Base-by-base conservation (phyloP, 1,139 yeast genomes). In the Candida pseudoviswanathii region DNA sequence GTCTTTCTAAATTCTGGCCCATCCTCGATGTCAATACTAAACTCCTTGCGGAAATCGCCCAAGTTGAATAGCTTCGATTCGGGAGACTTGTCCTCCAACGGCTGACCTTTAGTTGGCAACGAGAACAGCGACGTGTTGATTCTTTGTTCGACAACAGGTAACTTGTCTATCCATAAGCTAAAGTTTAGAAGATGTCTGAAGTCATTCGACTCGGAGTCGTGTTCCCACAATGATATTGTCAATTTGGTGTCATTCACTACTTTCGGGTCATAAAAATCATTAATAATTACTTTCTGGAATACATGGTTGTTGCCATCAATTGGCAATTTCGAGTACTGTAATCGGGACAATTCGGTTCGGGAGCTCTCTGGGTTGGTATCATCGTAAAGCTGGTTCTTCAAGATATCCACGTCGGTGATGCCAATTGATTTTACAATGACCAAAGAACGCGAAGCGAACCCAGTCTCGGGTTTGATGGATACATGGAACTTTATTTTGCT, bases 1-100 rank as follows among this genome's bases (percentile, higher is more conserved):
- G 82, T 69, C 32, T 80, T 82, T 45, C 95, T 70, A 60, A 88
- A 87, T 42, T 82, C 78, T 0, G 96, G 96, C 0, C 95, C 95
- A 60, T 88, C 96, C 51, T 84, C 87, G 60, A 72, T 70, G 41
- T 63, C 63, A 46, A 74, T 71, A 45, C 58, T 63, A 53, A 74
- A 75, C 4, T 71, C 70, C 41, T 57, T 61, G 43, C 63, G 58
- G 47, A 63, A 65, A 37, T 68, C 70, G 1, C 59, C 58, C 36
- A 57, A 43, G 41, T 44, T 54, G 21, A 51, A 51, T 2, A 50
- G 44, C 34, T 43, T 44, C n/a, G 46, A 24, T 37, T 52, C 52
- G 25, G 46, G 47, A 4, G 44, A 29, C 29, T 38, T 45, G 10
- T 45, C 42, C 40, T 50, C 48, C 34, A 45, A 40, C 6, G 51